phyloP scores from a whole-genome alignment of 345 rosid species.

The Dipteronia sinensis region DNA sequence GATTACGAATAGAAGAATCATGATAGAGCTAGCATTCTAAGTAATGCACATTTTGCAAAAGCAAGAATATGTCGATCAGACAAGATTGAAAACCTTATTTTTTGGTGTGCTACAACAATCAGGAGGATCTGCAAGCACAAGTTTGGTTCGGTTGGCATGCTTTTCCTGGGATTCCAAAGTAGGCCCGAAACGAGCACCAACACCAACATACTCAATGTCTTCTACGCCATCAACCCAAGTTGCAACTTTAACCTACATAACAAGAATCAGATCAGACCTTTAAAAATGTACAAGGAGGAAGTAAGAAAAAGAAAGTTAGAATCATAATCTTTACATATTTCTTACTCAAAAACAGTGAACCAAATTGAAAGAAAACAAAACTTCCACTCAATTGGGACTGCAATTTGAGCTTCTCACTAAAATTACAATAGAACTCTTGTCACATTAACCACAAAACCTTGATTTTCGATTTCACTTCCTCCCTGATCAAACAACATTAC shows the following conservation, averaged over 20 bases:
- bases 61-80: neutral
- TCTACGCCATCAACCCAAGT: slow-evolving; percentile 63
- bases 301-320: neutral
- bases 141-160: slow-evolving; percentile 58
- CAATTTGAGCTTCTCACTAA: neutral
- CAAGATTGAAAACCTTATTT: slow-evolving; percentile 50
- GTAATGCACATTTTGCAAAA: neutral
- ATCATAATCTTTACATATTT: neutral
- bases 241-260: slow-evolving; percentile 80
- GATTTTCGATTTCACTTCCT: neutral
- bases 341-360: neutral
- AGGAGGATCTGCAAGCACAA: slow-evolving; percentile 78
- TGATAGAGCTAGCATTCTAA: neutral
- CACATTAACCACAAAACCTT: neutral
- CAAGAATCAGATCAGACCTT: neutral
- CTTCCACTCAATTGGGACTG: neutral
- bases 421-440: neutral
- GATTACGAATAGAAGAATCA: slow-evolving; percentile 21
- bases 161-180: slow-evolving; percentile 86
- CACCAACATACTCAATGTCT: slow-evolving; percentile 77
- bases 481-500: neutral
- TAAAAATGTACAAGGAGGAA: neutral
- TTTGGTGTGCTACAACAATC: slow-evolving; percentile 68
- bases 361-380: neutral
- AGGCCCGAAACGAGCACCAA: slow-evolving; percentile 89